A percentile compares a stretch with the other conserved stretches of the same genome.
These are phyloP conservation scores for Elongisporangium undulatum DNA, from an alignment of 352 stramenopile genomes.

Conservation along the genomic window DNA sequence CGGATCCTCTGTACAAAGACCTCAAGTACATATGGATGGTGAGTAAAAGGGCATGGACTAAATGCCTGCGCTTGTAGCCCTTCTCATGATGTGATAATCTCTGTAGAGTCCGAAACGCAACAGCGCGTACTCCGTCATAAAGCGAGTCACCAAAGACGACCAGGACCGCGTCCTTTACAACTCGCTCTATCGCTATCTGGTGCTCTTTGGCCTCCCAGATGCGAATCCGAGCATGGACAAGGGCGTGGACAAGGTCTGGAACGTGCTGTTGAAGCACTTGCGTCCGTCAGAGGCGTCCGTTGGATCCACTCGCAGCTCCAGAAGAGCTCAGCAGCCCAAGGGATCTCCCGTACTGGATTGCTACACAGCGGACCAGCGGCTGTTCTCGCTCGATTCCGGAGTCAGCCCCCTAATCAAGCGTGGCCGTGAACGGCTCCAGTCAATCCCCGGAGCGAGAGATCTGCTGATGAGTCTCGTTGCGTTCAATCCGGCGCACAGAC, in stretches of 20 bases:
- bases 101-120: constrained; percentile 41
- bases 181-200: constrained; percentile 95
- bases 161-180: constrained; percentile 90
- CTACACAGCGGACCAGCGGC: constrained; percentile 18
- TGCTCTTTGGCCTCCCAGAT: constrained; percentile 92
- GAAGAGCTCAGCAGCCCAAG: not conserved
- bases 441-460: constrained; percentile 34
- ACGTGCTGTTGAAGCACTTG: constrained; percentile 57
- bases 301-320: constrained; percentile 6
- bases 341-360: not conserved
- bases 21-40: constrained; percentile 90
- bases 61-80: not conserved
- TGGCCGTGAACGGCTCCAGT: constrained; percentile 42
- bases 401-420: constrained; percentile 42
- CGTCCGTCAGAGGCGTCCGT: constrained; percentile 27
- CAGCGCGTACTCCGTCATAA: constrained; percentile 66
- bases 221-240: constrained; percentile 39
- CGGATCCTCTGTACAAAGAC: constrained; percentile 71
- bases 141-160: constrained; percentile 46
- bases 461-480: constrained; percentile 50
- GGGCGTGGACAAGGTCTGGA: constrained; percentile 48
- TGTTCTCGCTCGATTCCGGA: constrained; percentile 47
- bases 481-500: constrained; percentile 56
- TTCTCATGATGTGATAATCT: constrained; percentile 3
- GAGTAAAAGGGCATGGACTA: constrained; percentile 5